phyloP scores from a whole-genome alignment of 208 protist species.

The Wallacemonas collosoma region DNA sequence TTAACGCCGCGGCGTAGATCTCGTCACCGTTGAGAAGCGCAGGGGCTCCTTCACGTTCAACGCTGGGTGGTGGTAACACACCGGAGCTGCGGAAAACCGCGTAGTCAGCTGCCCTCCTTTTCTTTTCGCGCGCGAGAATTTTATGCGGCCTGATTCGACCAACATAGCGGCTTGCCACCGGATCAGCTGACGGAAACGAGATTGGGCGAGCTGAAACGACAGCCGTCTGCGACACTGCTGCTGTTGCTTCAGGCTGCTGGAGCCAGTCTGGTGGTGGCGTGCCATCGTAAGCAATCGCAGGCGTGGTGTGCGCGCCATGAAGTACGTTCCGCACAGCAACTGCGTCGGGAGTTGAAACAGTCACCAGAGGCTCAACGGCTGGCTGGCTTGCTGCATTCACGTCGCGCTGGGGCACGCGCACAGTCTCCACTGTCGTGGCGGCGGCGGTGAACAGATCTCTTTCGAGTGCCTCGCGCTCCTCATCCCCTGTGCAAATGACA shows the following conservation, averaged over 20 bases:
- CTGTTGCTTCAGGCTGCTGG: not conserved
- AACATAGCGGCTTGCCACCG: not conserved
- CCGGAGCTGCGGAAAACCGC: not conserved
- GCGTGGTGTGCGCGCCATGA: not conserved
- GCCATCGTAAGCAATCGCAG: not conserved
- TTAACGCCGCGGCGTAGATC: not conserved
- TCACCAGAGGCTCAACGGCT: no score
- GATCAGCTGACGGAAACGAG: constrained; percentile 10
- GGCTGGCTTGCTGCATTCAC: no score
- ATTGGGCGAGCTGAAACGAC: not conserved
- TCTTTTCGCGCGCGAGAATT: not conserved
- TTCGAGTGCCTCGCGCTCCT: not conserved
- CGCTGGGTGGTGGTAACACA: not conserved
- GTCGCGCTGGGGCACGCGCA: no score
- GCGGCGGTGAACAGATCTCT: not conserved
- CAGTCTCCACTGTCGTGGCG: not conserved
- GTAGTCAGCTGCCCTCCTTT: not conserved
- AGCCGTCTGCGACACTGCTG: not conserved
- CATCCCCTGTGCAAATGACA: constrained; percentile 8
- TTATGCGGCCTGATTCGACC: constrained; percentile 1
- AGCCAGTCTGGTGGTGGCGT: not conserved
- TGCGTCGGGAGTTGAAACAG: no score
- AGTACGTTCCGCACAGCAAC: not conserved
- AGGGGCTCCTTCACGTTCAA: not conserved
- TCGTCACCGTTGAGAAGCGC: not conserved